These are phyloP conservation scores for Zelonia costaricensis DNA, from an alignment of 208 protist genomes.

Conservation along the genomic window DNA sequence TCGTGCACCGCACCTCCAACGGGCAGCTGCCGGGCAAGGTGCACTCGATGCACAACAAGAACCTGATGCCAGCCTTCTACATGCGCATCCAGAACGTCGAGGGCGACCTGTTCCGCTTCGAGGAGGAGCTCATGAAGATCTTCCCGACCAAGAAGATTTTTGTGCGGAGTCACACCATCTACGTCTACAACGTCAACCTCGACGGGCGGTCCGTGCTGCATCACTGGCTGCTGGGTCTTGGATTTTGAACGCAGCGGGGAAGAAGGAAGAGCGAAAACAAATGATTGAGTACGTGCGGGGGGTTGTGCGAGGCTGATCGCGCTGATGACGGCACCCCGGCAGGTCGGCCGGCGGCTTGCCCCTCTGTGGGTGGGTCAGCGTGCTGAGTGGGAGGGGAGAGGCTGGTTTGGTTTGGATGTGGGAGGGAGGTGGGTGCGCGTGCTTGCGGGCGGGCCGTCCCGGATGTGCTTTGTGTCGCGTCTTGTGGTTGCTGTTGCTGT, in stretches of 20 bases:
- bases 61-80: slow-evolving; percentile 78
- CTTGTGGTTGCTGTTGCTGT: too few relatives aligned
- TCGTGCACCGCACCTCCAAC: slow-evolving; percentile 81
- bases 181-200: slow-evolving; percentile 83
- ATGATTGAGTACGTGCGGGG: background rate
- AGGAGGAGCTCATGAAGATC: slow-evolving; percentile 91
- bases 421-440: too few relatives aligned
- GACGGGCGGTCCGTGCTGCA: slow-evolving; percentile 75
- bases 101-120: slow-evolving; percentile 80
- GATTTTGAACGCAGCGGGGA: slow-evolving; percentile 46
- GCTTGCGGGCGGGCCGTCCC: too few relatives aligned
- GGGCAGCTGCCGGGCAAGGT: slow-evolving; percentile 74
- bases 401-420: too few relatives aligned
- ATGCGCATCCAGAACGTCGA: slow-evolving; percentile 70
- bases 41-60: slow-evolving; percentile 68
- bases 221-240: slow-evolving; percentile 87
- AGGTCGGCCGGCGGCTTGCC: too few relatives aligned
- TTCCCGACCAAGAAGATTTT: slow-evolving; percentile 92
- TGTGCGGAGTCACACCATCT: slow-evolving; percentile 63
- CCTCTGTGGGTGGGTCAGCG: background rate
- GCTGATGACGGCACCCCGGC: too few relatives aligned
- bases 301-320: too few relatives aligned
- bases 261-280: background rate
- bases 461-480: too few relatives aligned
- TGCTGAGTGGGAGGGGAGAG: too few relatives aligned